A percentile compares a stretch with the other conserved stretches of the same genome.
These are phyloP conservation scores for Lichtheimia hyalospora DNA, from an alignment of 371 early-diverging fungal species.

Conservation along the genomic window DNA sequence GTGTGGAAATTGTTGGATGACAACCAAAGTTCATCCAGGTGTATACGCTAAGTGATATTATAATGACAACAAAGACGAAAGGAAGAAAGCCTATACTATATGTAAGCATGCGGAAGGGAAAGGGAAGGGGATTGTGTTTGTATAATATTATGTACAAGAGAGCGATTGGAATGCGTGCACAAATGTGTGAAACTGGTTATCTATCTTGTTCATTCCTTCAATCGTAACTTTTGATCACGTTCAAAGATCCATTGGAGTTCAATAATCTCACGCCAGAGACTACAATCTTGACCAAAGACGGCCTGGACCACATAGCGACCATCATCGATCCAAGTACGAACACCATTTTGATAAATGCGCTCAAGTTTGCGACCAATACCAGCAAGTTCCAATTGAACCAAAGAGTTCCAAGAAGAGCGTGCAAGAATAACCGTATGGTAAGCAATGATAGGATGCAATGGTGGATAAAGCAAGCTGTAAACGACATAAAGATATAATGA, in stretches of 20 bases:
- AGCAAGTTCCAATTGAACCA: constrained; percentile 46
- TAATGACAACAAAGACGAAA: too few relatives aligned
- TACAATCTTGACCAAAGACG: constrained; percentile 38
- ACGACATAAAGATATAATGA: constrained; percentile 63
- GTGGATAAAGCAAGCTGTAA: constrained; percentile 70
- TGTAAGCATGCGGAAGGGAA: background rate
- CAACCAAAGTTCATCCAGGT: too few relatives aligned
- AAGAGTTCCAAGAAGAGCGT: constrained; percentile 65
- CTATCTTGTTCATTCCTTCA: background rate
- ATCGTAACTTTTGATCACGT: constrained; percentile 43
- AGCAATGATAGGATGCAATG: constrained; percentile 66
- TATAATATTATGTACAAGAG: constrained; percentile 6
- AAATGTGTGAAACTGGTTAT: background rate
- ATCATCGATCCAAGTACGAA: constrained; percentile 41
- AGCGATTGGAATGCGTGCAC: background rate
- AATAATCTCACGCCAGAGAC: constrained; percentile 45
- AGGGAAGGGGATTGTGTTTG: background rate
- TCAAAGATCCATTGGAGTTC: constrained; percentile 52
- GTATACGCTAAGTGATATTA: too few relatives aligned
- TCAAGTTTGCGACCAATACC: constrained; percentile 43
- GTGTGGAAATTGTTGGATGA: too few relatives aligned
- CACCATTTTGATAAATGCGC: constrained; percentile 38
- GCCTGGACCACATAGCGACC: constrained; percentile 25
- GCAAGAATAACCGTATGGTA: constrained; percentile 67
- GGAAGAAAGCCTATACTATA: too few relatives aligned